A percentile compares a stretch with the other conserved stretches of the same genome.
Evolutionary conservation across 1,284 basidiomycete genomes (phyloP).

Genomic region (Fomitiporia mediterranea): DNA sequence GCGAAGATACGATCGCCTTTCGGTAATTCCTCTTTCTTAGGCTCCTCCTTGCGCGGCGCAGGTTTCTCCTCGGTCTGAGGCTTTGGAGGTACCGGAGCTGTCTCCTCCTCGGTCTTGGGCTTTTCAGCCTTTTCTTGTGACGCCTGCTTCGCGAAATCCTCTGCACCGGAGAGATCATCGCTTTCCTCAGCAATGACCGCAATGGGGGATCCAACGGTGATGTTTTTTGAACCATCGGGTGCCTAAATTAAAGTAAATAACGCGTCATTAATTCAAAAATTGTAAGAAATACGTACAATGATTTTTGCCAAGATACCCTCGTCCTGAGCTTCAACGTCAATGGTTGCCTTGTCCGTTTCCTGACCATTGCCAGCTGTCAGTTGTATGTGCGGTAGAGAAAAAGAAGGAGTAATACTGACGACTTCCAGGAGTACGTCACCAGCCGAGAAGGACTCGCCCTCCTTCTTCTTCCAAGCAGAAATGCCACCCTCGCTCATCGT

Average conservation of each 20-base stretch:
- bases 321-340: constrained; percentile 98
- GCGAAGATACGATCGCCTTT: constrained; percentile 86
- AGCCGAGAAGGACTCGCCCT: constrained; percentile 84
- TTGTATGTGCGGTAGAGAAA: constrained; percentile 18
- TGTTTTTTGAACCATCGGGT: constrained; percentile 80
- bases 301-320: constrained; percentile 95
- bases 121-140: constrained; percentile 36
- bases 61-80: constrained; percentile 38
- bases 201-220: constrained; percentile 83
- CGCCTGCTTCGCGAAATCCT: constrained; percentile 69
- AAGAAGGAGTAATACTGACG: constrained; percentile 43
- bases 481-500: constrained; percentile 99
- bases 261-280: constrained; percentile 8
- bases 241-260: constrained; percentile 41
- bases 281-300: constrained; percentile 42
- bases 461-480: constrained; percentile 94
- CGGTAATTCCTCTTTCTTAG: constrained; percentile 50
- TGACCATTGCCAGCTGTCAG: constrained; percentile 31
- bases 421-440: constrained; percentile 96
- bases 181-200: constrained; percentile 92
- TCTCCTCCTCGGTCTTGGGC: constrained; percentile 35
- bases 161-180: constrained; percentile 84
- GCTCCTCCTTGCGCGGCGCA: constrained; percentile 31
- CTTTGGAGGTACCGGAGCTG: constrained; percentile 37
- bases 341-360: constrained; percentile 99